Percentiles rank a stretch among this genome's conserved stretches.
These are phyloP conservation scores for Calonectria ilicicola DNA, from an alignment of 2,329 filamentous ascomycete species.

Conservation along the genomic window DNA sequence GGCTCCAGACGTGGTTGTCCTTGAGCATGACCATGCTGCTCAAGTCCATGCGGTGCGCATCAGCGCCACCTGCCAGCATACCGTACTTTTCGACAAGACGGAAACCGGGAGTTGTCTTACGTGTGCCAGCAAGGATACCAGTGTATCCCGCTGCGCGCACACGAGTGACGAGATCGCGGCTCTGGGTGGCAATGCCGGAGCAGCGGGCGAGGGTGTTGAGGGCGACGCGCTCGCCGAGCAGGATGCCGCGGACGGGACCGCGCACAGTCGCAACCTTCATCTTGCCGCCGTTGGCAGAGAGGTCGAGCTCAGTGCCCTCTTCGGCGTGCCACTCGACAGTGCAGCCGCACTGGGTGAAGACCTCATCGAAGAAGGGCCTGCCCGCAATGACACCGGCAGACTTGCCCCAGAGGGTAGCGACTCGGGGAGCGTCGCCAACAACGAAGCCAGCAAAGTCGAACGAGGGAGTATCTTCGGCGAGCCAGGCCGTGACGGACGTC, in stretches of 20 bases:
- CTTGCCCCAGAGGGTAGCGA: constrained; percentile 77
- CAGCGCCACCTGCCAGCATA: constrained; percentile 93
- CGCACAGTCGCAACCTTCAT: constrained; percentile 81
- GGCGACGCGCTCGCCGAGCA: constrained; percentile 94
- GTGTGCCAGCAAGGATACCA: constrained; percentile 90
- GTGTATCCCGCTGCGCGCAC: constrained; percentile 77
- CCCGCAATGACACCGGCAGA: constrained; percentile 87
- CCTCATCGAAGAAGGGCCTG: constrained; percentile 94
- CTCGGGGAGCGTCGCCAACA: constrained; percentile 77
- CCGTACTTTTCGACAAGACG: constrained; percentile 97
- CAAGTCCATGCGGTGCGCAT: constrained; percentile 91
- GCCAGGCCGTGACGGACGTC: constrained; percentile 82
- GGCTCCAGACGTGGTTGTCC: constrained; percentile 97
- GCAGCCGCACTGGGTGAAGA: constrained; percentile 91
- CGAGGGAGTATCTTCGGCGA: constrained; percentile 94
- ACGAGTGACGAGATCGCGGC: constrained; percentile 64
- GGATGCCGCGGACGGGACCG: constrained; percentile 82
- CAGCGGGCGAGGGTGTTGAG: constrained; percentile 92
- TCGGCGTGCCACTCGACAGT: constrained; percentile 87
- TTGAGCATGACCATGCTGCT: constrained; percentile 98
- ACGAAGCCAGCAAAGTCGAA: constrained; percentile 99
- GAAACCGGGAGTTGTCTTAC: constrained; percentile 98
- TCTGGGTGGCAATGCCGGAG: constrained; percentile 87
- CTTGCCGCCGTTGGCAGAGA: constrained; percentile 63
- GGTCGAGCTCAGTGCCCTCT: constrained; percentile 79